Conservation (phyloP, 208 protist genomes). For the Leishmania tropica region DNA sequence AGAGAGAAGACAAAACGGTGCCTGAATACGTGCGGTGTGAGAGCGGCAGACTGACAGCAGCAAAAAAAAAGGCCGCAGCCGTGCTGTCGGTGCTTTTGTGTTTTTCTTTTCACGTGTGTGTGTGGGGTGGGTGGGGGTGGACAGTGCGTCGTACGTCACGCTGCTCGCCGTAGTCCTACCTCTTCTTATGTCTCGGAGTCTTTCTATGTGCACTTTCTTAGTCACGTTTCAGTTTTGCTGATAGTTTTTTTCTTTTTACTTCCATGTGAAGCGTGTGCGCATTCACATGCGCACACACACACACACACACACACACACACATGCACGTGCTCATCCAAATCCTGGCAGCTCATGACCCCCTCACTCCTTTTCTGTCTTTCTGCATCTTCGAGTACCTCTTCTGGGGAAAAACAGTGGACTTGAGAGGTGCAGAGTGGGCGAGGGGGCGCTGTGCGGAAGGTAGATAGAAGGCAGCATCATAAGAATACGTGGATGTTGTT, state of each 20-base stretch:
- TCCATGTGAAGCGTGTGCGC: neutral
- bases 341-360: neutral
- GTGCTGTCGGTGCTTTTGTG: neutral
- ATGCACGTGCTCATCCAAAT: neutral
- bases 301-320: neutral
- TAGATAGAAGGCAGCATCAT: too few species aligned
- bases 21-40: neutral
- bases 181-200: neutral
- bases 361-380: neutral
- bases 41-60: neutral
- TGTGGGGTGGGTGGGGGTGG: neutral
- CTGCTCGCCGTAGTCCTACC: neutral
- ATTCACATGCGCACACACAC: neutral
- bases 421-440: neutral
- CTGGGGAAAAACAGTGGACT: constrained; percentile 1
- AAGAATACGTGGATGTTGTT: neutral
- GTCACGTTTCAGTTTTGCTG: neutral
- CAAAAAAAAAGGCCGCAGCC: too few species aligned
- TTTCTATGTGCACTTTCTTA: neutral
- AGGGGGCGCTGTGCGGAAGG: neutral
- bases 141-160: neutral
- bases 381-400: neutral
- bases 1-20: neutral
- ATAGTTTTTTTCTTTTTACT: neutral
- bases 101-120: neutral